Percentiles rank a stretch among this genome's conserved stretches.
phyloP scores from a whole-genome alignment of 1,284 basidiomycete species.

The Trichosporon asahii region DNA sequence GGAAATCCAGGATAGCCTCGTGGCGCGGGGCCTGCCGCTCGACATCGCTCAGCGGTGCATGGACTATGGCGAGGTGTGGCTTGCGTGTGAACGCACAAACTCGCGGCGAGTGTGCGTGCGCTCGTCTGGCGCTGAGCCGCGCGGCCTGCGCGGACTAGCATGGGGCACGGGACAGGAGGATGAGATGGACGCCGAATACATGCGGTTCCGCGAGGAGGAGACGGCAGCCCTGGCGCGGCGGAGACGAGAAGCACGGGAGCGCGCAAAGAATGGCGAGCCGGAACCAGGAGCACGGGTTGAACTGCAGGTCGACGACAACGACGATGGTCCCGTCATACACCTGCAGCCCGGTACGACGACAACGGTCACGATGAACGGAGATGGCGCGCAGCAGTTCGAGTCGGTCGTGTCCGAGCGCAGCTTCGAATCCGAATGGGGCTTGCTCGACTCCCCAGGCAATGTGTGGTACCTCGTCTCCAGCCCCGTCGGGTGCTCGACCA shows the following conservation, averaged over 20 bases:
- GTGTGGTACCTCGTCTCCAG: conserved; percentile 37
- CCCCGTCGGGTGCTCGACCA: conserved; percentile 32
- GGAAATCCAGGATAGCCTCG: conserved; percentile 20
- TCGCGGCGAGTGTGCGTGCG: conserved; percentile 26
- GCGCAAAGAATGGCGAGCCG: neutral
- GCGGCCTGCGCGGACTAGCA: conserved; percentile 13
- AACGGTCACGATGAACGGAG: neutral
- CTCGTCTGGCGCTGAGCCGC: conserved; percentile 21
- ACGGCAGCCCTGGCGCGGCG: neutral
- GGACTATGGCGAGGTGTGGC: conserved; percentile 34
- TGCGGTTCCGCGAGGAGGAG: neutral
- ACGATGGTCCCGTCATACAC: neutral
- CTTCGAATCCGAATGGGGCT: conserved; percentile 14
- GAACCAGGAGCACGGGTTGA: conserved; percentile 13
- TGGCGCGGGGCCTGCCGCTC: conserved; percentile 23
- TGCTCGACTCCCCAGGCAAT: conserved; percentile 29
- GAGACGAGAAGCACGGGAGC: neutral
- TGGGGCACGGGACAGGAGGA: conserved; percentile 34
- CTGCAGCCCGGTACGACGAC: neutral
- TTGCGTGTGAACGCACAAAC: conserved; percentile 25
- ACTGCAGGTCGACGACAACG: neutral
- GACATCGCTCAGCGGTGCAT: conserved; percentile 36
- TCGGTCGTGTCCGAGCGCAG: conserved; percentile 2
- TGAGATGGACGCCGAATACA: conserved; percentile 21
- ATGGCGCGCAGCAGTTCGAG: neutral